Conservation (phyloP, 108 stramenopile genomes). For the Aureococcus anophagefferens region DNA sequence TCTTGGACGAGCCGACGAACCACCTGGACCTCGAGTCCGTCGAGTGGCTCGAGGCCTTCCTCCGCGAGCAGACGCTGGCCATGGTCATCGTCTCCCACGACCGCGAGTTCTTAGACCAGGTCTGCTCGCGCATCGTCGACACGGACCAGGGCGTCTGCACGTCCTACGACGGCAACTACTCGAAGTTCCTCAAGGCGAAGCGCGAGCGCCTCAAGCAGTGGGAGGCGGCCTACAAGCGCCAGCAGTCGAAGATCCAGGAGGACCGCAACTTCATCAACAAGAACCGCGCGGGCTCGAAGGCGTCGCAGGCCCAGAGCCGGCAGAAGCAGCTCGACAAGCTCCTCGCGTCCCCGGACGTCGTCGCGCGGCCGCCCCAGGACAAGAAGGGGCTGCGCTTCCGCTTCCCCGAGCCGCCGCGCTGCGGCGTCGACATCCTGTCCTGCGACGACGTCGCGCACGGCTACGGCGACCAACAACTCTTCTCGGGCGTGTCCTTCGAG, state of each 20-base stretch:
- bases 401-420: conserved; percentile 83
- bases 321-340: conserved; percentile 32
- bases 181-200: conserved; percentile 78
- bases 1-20: conserved; percentile 81
- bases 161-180: conserved; percentile 87
- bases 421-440: conserved; percentile 72
- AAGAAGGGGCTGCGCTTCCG: conserved; percentile 87
- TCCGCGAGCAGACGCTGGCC: conserved; percentile 73
- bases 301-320: conserved; percentile 32
- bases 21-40: conserved; percentile 78
- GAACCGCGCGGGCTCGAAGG: conserved; percentile 17
- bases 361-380: conserved; percentile 75
- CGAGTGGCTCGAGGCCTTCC: conserved; percentile 90
- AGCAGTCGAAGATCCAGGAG: conserved; percentile 87
- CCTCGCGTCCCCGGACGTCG: conserved; percentile 50
- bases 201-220: conserved; percentile 72
- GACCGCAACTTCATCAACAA: conserved; percentile 83
- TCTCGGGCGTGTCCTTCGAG: conserved; percentile 64
- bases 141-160: conserved; percentile 80
- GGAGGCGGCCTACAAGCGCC: conserved; percentile 81
- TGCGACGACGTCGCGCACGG: conserved; percentile 62
- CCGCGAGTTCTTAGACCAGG: conserved; percentile 95
- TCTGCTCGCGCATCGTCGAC: conserved; percentile 89
- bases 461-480: conserved; percentile 69
- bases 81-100: conserved; percentile 97